phyloP scores from a whole-genome alignment of 1,139 yeast genomes.

The Pichia sp. region DNA sequence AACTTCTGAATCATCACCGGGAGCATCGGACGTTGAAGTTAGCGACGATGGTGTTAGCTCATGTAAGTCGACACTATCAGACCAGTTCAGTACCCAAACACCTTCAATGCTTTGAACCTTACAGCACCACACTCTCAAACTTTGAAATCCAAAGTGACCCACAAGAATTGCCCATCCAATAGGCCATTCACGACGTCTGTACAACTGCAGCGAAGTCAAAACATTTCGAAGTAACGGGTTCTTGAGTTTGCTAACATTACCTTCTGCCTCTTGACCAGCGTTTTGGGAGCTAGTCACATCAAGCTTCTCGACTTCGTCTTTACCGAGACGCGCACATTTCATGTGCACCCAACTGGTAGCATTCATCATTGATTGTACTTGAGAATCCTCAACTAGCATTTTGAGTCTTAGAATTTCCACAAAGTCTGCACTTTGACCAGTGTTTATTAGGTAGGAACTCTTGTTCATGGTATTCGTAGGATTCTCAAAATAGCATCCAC shows the following conservation, averaged over 20 bases:
- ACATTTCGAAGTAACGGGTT: slow-evolving; percentile 18
- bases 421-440: slow-evolving; percentile 29
- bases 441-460: slow-evolving; percentile 33
- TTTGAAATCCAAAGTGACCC: slow-evolving; percentile 38
- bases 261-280: no score
- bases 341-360: slow-evolving; percentile 65
- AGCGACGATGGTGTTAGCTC: slow-evolving; percentile 5
- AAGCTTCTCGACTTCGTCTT: slow-evolving; percentile 20
- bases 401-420: slow-evolving; percentile 39
- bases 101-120: slow-evolving; percentile 53
- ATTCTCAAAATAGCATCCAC: slow-evolving; percentile 40
- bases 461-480: slow-evolving; percentile 36
- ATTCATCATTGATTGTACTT: slow-evolving; percentile 45
- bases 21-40: neutral
- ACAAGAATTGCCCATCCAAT: slow-evolving; percentile 59
- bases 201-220: slow-evolving; percentile 36
- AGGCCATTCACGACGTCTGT: slow-evolving; percentile 65
- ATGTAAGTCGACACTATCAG: slow-evolving; percentile 18
- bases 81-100: slow-evolving; percentile 57
- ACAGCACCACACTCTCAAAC: slow-evolving; percentile 58
- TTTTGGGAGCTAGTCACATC: no score
- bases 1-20: neutral
- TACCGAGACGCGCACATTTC: slow-evolving; percentile 40
- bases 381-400: slow-evolving; percentile 46
- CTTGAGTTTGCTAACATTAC: slow-evolving; percentile 20